Conservation (phyloP, 2,329 filamentous ascomycete genomes). For the Talaromyces sp. region DNA sequence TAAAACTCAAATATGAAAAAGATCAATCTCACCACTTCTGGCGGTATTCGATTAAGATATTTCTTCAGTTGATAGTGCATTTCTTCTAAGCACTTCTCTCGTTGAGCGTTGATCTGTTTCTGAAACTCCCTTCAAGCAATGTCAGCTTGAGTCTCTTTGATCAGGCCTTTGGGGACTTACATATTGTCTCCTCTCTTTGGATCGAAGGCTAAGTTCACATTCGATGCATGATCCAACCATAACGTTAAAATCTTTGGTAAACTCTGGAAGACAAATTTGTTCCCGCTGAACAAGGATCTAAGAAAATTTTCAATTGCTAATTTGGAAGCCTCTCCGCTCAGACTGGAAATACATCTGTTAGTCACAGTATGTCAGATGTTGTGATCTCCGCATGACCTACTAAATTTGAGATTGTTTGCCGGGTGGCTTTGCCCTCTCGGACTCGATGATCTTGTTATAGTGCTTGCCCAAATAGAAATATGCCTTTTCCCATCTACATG, state of each 20-base stretch:
- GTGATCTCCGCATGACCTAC: conserved; percentile 27
- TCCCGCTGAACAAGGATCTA: conserved; percentile 79
- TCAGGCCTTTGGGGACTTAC: conserved; percentile 27
- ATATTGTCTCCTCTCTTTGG: conserved; percentile 47
- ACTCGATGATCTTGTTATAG: conserved; percentile 93
- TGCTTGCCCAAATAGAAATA: conserved; percentile 96
- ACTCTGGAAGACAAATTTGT: conserved; percentile 94
- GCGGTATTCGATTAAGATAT: conserved; percentile 59
- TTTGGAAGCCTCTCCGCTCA: conserved; percentile 79
- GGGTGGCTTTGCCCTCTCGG: conserved; percentile 72
- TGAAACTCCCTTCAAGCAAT: conserved; percentile 41
- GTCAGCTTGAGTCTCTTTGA: background rate
- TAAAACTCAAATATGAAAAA: background rate
- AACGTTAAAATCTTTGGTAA: conserved; percentile 86
- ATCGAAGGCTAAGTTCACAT: conserved; percentile 61
- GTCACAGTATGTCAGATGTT: background rate
- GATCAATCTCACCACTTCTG: conserved; percentile 39
- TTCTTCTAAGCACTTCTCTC: conserved; percentile 64
- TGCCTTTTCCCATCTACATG: conserved; percentile 82
- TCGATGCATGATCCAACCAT: conserved; percentile 86
- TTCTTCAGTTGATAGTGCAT: conserved; percentile 76
- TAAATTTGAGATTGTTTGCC: conserved; percentile 75
- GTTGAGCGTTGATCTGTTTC: conserved; percentile 45
- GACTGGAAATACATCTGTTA: conserved; percentile 36
- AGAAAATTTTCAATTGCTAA: conserved; percentile 93